These are phyloP conservation scores for Cylindrotheca fusiformis DNA, from an alignment of 108 stramenopile species.

Conservation along the genomic window DNA sequence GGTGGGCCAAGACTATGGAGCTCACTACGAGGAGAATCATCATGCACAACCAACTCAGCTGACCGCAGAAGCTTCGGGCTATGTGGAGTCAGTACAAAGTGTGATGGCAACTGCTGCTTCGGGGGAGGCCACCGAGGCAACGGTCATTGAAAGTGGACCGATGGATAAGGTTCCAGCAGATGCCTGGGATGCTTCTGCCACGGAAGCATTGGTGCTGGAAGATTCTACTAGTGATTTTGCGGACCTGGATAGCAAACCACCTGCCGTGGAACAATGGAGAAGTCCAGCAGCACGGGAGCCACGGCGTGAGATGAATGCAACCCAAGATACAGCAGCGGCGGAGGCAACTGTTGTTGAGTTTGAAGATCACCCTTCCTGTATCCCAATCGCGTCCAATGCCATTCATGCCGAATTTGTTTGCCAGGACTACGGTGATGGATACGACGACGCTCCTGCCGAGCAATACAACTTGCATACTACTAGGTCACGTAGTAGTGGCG, in stretches of 20 bases:
- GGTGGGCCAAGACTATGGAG: conserved; percentile 24
- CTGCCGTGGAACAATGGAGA: conserved; percentile 6
- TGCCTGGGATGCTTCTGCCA: conserved; percentile 13
- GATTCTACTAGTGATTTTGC: not conserved
- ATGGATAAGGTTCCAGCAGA: conserved; percentile 19
- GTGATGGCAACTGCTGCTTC: conserved; percentile 9
- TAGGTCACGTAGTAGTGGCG: not conserved
- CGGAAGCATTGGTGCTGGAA: conserved; percentile 25
- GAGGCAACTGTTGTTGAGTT: conserved; percentile 30
- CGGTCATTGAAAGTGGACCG: conserved; percentile 40
- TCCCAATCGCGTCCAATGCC: conserved; percentile 6
- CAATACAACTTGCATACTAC: too few relatives aligned
- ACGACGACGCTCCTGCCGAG: conserved; percentile 7
- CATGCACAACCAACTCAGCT: not conserved
- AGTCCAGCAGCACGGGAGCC: not conserved
- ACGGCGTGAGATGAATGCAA: not conserved
- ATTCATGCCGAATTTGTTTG: conserved; percentile 38
- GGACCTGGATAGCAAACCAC: conserved; percentile 3
- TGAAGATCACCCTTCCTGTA: conserved; percentile 32
- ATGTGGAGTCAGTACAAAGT: not conserved
- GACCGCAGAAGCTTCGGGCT: conserved; percentile 6
- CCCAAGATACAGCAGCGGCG: conserved; percentile 1
- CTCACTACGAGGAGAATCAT: conserved; percentile 2
- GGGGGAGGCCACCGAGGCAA: conserved; percentile 26
- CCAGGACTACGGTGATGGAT: conserved; percentile 11